Percentiles rank a stretch among this genome's conserved stretches.
These are phyloP conservation scores for Auriculariales sp. DNA, from an alignment of 768 basidiomycete genomes.

Conservation along the genomic window DNA sequence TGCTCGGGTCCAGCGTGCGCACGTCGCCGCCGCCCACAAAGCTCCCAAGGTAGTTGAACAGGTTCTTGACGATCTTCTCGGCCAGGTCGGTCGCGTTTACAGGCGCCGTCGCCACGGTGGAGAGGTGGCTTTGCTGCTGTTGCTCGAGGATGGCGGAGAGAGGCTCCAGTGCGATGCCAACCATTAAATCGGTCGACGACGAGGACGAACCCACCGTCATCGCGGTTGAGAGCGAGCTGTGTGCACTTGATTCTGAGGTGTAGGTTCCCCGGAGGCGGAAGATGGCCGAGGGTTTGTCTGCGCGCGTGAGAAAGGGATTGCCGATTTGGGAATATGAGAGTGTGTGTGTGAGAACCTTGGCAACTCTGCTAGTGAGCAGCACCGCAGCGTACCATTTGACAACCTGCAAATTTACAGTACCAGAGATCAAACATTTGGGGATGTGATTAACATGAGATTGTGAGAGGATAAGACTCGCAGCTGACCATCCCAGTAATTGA, in stretches of 20 bases:
- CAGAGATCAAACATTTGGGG: background rate
- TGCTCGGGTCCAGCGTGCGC: conserved; percentile 27
- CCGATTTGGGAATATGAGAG: too few relatives aligned
- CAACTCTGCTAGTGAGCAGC: background rate
- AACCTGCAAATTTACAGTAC: conserved; percentile 33
- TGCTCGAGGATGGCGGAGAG: conserved; percentile 46
- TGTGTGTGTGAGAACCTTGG: background rate
- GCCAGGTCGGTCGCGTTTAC: conserved; percentile 41
- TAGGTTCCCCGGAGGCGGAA: conserved; percentile 66
- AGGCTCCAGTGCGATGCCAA: conserved; percentile 74
- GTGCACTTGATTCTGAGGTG: conserved; percentile 18
- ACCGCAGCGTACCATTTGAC: conserved; percentile 36
- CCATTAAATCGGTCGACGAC: conserved; percentile 33
- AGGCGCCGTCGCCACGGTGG: conserved; percentile 13
- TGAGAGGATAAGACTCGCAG: conserved; percentile 6
- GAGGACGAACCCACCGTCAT: conserved; percentile 7
- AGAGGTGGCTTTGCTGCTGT: conserved; percentile 13
- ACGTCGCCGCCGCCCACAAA: conserved; percentile 22
- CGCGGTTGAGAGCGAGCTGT: conserved; percentile 13
- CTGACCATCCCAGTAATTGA: conserved; percentile 73
- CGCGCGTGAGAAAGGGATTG: too few relatives aligned
- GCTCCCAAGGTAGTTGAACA: conserved; percentile 62
- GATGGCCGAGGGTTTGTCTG: conserved; percentile 70
- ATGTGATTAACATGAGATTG: background rate
- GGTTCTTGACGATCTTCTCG: conserved; percentile 55